Evolutionary conservation across 345 rosid genomes (phyloP).

Genomic region (Melaleuca quinquenervia): DNA sequence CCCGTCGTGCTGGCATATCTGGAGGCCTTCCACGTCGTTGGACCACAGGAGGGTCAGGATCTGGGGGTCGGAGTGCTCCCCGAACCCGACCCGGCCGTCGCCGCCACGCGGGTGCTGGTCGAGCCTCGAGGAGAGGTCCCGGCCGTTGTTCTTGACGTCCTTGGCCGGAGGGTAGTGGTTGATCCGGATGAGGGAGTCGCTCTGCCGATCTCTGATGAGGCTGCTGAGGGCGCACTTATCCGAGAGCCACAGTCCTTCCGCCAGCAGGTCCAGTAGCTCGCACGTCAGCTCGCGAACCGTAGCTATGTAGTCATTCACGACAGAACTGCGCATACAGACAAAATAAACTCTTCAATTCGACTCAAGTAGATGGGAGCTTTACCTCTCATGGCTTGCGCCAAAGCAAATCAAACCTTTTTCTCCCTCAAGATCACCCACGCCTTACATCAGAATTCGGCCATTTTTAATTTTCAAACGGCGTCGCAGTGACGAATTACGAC

Average conservation of each 20-base stretch:
- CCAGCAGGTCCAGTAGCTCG: slow-evolving; percentile 65
- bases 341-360: background rate
- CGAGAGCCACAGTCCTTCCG: slow-evolving; percentile 61
- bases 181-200: slow-evolving; percentile 64
- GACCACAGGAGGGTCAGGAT: slow-evolving; percentile 80
- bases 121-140: slow-evolving; percentile 12
- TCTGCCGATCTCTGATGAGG: slow-evolving; percentile 56
- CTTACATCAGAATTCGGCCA: background rate
- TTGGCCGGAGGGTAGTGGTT: slow-evolving; percentile 64
- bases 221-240: slow-evolving; percentile 44
- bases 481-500: background rate
- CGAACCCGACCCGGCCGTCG: slow-evolving; percentile 53
- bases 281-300: slow-evolving; percentile 57
- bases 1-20: slow-evolving; percentile 47
- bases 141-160: background rate
- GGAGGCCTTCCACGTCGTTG: slow-evolving; percentile 89
- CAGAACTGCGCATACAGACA: slow-evolving; percentile 30
- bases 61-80: slow-evolving; percentile 99
- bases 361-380: background rate
- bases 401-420: background rate
- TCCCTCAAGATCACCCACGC: background rate
- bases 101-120: slow-evolving; percentile 1
- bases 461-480: background rate
- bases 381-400: background rate
- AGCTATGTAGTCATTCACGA: slow-evolving; percentile 49